Evolutionary conservation across 306 rosid species (phyloP).

Genomic region (Ochetophila trinervis): DNA sequence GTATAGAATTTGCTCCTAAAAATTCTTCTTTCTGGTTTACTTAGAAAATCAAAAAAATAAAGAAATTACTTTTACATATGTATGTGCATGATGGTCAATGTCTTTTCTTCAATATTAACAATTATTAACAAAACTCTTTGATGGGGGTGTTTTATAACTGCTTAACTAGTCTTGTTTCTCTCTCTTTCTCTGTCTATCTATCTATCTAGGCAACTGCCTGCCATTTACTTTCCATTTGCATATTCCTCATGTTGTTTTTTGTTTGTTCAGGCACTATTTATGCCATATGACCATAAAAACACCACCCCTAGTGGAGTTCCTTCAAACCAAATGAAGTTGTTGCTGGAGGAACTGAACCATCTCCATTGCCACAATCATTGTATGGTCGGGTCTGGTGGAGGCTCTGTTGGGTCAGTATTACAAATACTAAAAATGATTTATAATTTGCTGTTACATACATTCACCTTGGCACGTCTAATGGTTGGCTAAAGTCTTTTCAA

Average conservation of each 20-base stretch:
- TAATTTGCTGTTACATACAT: not conserved
- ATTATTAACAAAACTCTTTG: no score
- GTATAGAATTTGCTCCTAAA: not conserved
- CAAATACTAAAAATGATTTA: not conserved
- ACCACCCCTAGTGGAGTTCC: conserved; percentile 70
- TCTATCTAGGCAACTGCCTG: not conserved
- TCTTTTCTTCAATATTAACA: no score
- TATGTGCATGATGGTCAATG: no score
- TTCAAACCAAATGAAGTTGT: conserved; percentile 60
- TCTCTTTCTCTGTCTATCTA: conserved; percentile 1
- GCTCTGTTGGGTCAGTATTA: conserved; percentile 84
- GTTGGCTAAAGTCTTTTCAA: not conserved
- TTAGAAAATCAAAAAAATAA: no score
- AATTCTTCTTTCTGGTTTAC: no score
- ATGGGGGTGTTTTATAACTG: no score
- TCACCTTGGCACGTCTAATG: not conserved
- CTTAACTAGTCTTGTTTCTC: no score
- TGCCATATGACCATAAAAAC: conserved; percentile 98
- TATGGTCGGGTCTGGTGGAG: conserved; percentile 95
- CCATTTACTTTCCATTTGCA: not conserved
- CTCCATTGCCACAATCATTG: conserved; percentile 78
- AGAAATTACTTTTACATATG: no score
- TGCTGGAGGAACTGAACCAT: conserved; percentile 78
- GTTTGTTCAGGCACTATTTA: conserved; percentile 76
- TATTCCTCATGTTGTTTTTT: not conserved